Evolutionary conservation across 768 basidiomycete genomes (phyloP).

Genomic region (Hirschioporus abietinus): DNA sequence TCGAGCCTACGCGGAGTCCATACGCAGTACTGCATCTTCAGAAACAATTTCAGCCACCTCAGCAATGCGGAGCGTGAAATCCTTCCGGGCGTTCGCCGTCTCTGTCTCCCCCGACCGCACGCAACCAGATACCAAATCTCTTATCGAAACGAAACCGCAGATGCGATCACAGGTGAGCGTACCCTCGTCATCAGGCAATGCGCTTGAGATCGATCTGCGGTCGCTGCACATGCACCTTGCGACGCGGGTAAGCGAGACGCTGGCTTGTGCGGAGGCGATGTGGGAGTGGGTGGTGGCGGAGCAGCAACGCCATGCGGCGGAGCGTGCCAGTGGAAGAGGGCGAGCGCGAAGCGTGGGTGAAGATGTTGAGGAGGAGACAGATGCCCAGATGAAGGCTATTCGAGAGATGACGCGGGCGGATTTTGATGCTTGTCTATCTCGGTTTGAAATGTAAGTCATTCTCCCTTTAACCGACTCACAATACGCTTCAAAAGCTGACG

Average conservation of each 20-base stretch:
- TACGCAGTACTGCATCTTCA: not conserved
- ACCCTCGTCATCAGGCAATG: slow-evolving; percentile 37
- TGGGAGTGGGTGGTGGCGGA: slow-evolving; percentile 68
- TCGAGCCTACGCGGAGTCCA: not conserved
- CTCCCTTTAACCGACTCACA: slow-evolving; percentile 3
- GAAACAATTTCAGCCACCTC: not conserved
- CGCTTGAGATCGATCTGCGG: slow-evolving; percentile 49
- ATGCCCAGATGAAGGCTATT: slow-evolving; percentile 5
- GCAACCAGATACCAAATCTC: not conserved
- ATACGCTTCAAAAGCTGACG: not conserved
- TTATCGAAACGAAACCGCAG: not conserved
- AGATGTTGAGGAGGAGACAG: slow-evolving; percentile 8
- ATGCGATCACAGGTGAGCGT: not conserved
- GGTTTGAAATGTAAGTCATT: slow-evolving; percentile 56
- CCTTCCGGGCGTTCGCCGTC: not conserved
- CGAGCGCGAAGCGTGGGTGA: slow-evolving; percentile 10
- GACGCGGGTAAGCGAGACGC: slow-evolving; percentile 54
- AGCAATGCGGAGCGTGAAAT: not conserved
- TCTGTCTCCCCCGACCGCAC: not conserved
- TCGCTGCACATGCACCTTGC: slow-evolving; percentile 61
- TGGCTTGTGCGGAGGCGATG: slow-evolving; percentile 71
- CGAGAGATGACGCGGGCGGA: slow-evolving; percentile 49
- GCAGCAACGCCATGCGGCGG: slow-evolving; percentile 25
- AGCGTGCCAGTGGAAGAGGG: not conserved
- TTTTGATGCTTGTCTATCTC: slow-evolving; percentile 51